Evolutionary conservation across 441 rosid genomes (phyloP).

Genomic region (Corymbia citriodora): DNA sequence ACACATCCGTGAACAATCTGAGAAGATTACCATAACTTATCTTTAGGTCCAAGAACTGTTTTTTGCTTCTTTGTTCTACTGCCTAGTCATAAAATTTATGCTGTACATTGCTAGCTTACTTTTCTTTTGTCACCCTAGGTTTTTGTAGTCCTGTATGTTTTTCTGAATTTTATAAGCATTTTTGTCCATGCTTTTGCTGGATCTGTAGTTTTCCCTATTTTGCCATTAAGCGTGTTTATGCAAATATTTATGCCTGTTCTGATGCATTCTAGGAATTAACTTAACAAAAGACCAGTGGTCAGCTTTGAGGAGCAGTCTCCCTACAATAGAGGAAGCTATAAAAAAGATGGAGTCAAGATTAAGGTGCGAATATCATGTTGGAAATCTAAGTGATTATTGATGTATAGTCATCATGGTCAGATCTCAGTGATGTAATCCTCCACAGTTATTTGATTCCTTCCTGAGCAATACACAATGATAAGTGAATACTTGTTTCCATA

Average conservation of each 20-base stretch:
- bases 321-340: slow-evolving; percentile 56
- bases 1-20: background rate
- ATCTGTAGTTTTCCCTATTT: background rate
- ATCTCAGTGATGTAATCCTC: background rate
- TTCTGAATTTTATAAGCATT: background rate
- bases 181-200: background rate
- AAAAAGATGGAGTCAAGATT: slow-evolving; percentile 37
- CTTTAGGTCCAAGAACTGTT: background rate
- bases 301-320: slow-evolving; percentile 35
- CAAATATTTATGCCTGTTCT: slow-evolving; percentile 3
- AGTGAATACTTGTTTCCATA: background rate
- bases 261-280: slow-evolving; percentile 41
- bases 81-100: background rate
- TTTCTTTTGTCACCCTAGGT: background rate
- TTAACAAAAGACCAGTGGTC: slow-evolving; percentile 54
- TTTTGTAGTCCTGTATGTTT: background rate
- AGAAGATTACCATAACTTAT: background rate
- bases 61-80: background rate
- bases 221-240: background rate
- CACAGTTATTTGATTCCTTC: background rate
- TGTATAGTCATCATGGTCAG: background rate
- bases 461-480: background rate
- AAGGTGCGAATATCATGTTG: slow-evolving; percentile 34
- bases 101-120: background rate
- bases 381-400: background rate